Percentiles rank a stretch among this genome's conserved stretches.
Evolutionary conservation across 768 basidiomycete genomes (phyloP).

Genomic region (Mycena belliarum): DNA sequence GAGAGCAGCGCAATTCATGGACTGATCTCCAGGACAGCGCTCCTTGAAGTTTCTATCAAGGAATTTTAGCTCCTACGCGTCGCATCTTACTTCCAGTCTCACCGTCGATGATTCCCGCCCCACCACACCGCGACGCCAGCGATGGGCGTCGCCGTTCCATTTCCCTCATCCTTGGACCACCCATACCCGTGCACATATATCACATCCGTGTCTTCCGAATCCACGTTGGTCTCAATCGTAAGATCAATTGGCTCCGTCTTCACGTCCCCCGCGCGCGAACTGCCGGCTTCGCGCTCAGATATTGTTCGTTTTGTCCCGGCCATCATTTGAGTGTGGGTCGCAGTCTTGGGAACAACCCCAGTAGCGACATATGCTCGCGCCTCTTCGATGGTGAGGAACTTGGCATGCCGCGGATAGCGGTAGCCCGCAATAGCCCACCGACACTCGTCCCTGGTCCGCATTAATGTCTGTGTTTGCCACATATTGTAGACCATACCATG

Average conservation of each 20-base stretch:
- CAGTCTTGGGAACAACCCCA: background rate
- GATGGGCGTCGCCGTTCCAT: background rate
- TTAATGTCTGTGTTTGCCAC: background rate
- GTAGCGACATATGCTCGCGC: background rate
- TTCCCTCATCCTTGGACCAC: too few relatives aligned
- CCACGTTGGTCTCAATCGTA: background rate
- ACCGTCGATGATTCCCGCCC: background rate
- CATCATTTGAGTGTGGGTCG: background rate
- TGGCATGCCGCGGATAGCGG: background rate
- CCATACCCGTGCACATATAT: constrained; percentile 2
- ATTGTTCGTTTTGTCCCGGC: background rate
- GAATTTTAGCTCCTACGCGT: background rate
- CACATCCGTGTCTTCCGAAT: background rate
- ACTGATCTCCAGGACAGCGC: constrained; percentile 8
- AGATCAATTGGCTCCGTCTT: constrained; percentile 2
- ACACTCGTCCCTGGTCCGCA: background rate
- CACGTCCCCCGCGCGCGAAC: background rate
- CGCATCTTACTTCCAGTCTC: background rate
- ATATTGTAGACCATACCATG: background rate
- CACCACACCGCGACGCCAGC: constrained; percentile 2
- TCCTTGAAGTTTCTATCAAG: background rate
- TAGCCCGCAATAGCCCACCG: background rate
- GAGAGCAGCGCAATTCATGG: too few relatives aligned
- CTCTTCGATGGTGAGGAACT: background rate
- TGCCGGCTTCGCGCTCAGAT: background rate